Evolutionary conservation across 805 yeast genomes (phyloP), one percentile per base, ranked within the genome.

Genomic region (Kazachstania martiniae): DNA sequence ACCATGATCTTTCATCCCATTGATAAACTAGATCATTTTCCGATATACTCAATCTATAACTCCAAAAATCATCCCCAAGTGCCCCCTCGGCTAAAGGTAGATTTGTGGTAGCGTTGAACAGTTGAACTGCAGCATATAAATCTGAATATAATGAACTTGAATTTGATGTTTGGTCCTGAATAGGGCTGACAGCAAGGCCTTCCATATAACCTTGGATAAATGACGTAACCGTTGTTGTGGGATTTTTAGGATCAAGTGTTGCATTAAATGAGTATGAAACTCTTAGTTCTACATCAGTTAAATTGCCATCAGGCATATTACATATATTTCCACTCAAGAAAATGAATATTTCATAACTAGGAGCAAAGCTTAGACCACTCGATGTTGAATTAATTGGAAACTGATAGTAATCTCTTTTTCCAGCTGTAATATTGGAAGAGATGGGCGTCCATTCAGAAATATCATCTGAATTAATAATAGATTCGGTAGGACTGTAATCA

Each of bases 31-130:
- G 58, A 48, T 75, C 75, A 31, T 63, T 63, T 44, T 68, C 76
- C 3, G 84, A 74, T 2, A 73, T 69, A 3, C 84, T 87, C 21
- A 85, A 53, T 47, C 75, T 72, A 46, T 77, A 81, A 6, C 62
- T 41, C 87, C 87, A 79, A 5, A 14, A 14, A n/a, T 24, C 35
- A 12, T 23, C 21, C 4, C 29, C 25, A 5, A 25, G 32, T 4
- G 31, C 17, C 10, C 24, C 18, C 4, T 29, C 14, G 12, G 28
- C 33, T 9, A 51, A 23, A 2, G 46, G 35, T 17, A 25, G 13
- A 13, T 32, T 36, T 4, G 56, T 45, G 3, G 49, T 41, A 4
- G 35, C 27, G 25, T 55, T 51, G 16, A 42, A 42, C 6, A 49
- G 36, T 30, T 50, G 44, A 5, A 50, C 40, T 23, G 46, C 43